A percentile compares a stretch with the other conserved stretches of the same genome.
phyloP scores from a whole-genome alignment of 176 grass and related monocot genomes.

The Bonia amplexicaulis region DNA sequence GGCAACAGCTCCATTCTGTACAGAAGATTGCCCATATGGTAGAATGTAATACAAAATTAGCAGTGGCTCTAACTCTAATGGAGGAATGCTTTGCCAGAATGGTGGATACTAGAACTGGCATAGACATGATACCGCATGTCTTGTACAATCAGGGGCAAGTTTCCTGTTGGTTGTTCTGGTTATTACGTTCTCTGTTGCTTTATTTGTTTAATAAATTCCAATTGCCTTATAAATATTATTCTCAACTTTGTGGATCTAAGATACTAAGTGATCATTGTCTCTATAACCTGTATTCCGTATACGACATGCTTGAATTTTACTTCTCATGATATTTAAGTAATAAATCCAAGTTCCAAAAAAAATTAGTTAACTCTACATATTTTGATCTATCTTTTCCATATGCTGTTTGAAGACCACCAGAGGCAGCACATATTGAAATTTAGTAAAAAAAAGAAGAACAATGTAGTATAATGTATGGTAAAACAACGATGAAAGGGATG shows the following conservation, averaged over 20 bases:
- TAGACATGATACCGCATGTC: constrained; percentile 55
- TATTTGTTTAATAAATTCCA: background rate
- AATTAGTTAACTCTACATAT: background rate
- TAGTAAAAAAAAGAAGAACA: background rate
- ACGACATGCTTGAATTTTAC: background rate
- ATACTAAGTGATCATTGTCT: background rate
- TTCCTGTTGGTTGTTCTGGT: background rate
- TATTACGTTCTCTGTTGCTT: background rate
- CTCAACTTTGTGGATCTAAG: background rate
- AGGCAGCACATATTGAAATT: background rate
- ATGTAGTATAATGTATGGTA: background rate
- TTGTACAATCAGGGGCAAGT: constrained; percentile 60
- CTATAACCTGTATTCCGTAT: background rate
- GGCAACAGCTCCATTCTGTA: constrained; percentile 34
- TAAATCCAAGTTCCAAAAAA: background rate
- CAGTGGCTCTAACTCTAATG: constrained; percentile 48
- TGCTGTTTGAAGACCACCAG: background rate
- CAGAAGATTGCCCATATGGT: constrained; percentile 42
- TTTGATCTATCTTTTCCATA: background rate
- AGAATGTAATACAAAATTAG: constrained; percentile 61
- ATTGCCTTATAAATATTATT: background rate
- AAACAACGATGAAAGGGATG: background rate
- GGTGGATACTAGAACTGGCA: constrained; percentile 44
- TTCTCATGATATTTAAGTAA: background rate
- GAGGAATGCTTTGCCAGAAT: constrained; percentile 59